Evolutionary conservation across 2,329 filamentous ascomycete species (phyloP).

Genomic region (Xylaria sp.): DNA sequence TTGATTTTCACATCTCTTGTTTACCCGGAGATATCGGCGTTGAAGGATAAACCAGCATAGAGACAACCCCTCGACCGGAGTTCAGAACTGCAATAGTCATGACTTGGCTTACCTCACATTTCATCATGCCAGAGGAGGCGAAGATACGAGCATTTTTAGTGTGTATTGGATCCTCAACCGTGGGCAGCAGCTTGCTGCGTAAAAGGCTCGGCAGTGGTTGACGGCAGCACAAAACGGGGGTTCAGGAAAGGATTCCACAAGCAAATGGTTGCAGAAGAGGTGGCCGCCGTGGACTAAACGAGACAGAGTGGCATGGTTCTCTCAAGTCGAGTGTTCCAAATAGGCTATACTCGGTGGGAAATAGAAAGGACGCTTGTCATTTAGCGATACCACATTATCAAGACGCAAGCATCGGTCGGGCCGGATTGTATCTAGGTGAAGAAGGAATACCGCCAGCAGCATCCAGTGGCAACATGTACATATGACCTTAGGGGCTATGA

Average conservation of each 20-base stretch:
- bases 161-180: slow-evolving; percentile 41
- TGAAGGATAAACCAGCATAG: slow-evolving; percentile 52
- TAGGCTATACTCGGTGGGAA: slow-evolving; percentile 35
- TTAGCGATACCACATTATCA: slow-evolving; percentile 33
- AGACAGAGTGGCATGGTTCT: slow-evolving; percentile 27
- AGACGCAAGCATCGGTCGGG: slow-evolving; percentile 36
- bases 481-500: slow-evolving; percentile 40
- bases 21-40: slow-evolving; percentile 48
- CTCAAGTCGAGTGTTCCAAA: slow-evolving; percentile 34
- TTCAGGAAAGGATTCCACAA: slow-evolving; percentile 25
- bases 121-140: slow-evolving; percentile 38
- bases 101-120: slow-evolving; percentile 44
- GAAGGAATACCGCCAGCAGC: slow-evolving; percentile 35
- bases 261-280: slow-evolving; percentile 36
- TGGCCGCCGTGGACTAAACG: slow-evolving; percentile 22
- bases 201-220: slow-evolving; percentile 31
- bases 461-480: slow-evolving; percentile 45
- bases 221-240: slow-evolving; percentile 23
- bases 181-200: slow-evolving; percentile 31
- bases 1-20: slow-evolving; percentile 45
- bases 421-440: slow-evolving; percentile 36
- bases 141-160: slow-evolving; percentile 37
- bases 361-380: slow-evolving; percentile 34
- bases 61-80: slow-evolving; percentile 47
- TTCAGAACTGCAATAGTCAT: slow-evolving; percentile 45